Evolutionary conservation across 1,284 basidiomycete species (phyloP).

Genomic region (Malassezia nana): DNA sequence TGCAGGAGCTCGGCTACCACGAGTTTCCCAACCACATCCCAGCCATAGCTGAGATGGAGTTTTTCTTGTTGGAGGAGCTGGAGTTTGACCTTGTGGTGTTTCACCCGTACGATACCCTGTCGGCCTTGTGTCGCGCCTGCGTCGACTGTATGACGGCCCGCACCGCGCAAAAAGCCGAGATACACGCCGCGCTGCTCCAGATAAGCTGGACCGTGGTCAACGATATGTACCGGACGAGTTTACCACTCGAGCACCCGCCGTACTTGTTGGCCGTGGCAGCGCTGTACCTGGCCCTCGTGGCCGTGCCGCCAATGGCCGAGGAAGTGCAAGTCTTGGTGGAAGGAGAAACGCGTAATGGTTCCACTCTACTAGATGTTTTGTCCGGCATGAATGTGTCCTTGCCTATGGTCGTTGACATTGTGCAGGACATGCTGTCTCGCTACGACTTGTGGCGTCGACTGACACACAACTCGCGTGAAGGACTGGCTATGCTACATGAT

Average conservation of each 20-base stretch:
- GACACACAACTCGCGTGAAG: not conserved
- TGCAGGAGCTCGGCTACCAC: conserved; percentile 22
- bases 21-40: conserved; percentile 67
- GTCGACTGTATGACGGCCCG: not conserved
- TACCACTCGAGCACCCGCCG: conserved; percentile 82
- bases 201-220: conserved; percentile 77
- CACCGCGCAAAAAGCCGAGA: not conserved
- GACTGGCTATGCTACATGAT: not conserved
- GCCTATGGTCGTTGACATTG: conserved; percentile 68
- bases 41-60: conserved; percentile 94
- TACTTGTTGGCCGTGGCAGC: conserved; percentile 85
- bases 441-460: conserved; percentile 56
- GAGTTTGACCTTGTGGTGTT: conserved; percentile 88
- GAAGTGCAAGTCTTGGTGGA: not conserved
- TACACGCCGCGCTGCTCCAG: conserved; percentile 33
- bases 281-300: conserved; percentile 59
- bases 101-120: conserved; percentile 80
- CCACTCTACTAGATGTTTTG: conserved; percentile 62
- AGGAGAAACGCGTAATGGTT: no score
- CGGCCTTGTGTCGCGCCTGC: conserved; percentile 4
- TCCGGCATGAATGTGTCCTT: conserved; percentile 75
- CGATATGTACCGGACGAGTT: conserved; percentile 82
- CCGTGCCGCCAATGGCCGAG: conserved; percentile 16
- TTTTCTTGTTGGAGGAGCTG: conserved; percentile 89
- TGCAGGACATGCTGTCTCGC: conserved; percentile 79